Evolutionary conservation across 192 early-diverging fungal species (phyloP).

Genomic region (Rhizophagus sp.): DNA sequence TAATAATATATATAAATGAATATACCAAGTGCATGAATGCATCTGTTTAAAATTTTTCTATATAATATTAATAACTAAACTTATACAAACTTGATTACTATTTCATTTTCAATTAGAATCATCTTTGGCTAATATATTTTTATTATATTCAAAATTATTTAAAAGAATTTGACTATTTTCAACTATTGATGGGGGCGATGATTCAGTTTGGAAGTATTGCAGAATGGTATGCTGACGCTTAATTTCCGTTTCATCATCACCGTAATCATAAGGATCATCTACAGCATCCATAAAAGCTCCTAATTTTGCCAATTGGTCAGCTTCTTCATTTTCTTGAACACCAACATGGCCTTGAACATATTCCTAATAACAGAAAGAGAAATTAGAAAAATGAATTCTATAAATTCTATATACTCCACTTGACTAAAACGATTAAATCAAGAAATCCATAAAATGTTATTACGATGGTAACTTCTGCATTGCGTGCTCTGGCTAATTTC

Average conservation of each 20-base stretch:
- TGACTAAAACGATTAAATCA: too few species aligned
- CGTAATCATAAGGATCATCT: not conserved
- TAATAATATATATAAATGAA: too few species aligned
- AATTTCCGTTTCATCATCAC: not conserved
- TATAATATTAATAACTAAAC: too few species aligned
- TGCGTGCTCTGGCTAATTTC: constrained; percentile 38
- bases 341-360: constrained; percentile 78
- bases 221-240: too few species aligned
- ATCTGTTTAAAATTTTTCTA: not conserved
- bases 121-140: not conserved
- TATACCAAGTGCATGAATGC: too few species aligned
- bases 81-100: too few species aligned
- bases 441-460: not conserved
- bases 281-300: constrained; percentile 53
- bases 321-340: constrained; percentile 74
- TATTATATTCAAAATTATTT: not conserved
- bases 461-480: constrained; percentile 50
- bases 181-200: too few species aligned
- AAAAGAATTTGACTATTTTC: not conserved
- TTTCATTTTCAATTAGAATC: constrained; percentile 6
- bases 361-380: constrained; percentile 32
- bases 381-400: not conserved
- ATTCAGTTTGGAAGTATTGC: too few species aligned
- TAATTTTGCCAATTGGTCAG: constrained; percentile 72
- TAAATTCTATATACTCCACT: not conserved